Conservation (phyloP, 441 rosid genomes). For the Populus tomentosa region DNA sequence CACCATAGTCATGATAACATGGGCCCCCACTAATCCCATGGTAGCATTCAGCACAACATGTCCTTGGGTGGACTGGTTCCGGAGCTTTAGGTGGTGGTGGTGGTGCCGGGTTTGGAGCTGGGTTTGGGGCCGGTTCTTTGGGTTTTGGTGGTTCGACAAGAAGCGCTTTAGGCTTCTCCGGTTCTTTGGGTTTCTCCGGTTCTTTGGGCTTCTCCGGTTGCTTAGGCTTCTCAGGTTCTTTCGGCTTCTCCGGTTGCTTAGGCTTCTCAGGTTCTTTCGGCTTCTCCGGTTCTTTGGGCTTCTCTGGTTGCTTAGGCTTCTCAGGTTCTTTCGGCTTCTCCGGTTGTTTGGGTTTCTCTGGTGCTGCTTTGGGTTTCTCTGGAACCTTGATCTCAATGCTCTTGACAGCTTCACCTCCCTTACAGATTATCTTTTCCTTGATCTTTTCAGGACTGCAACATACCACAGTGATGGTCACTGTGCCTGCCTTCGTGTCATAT, state of each 20-base stretch:
- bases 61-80: conserved; percentile 8
- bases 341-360: conserved; percentile 11
- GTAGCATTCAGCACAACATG: conserved; percentile 37
- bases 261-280: too few species aligned
- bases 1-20: conserved; percentile 30
- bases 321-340: conserved; percentile 17
- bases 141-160: conserved; percentile 7
- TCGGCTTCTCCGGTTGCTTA: conserved; percentile 5
- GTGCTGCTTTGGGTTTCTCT: neutral
- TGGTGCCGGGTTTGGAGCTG: neutral
- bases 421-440: conserved; percentile 50
- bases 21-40: conserved; percentile 15
- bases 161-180: conserved; percentile 22
- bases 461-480: conserved; percentile 55
- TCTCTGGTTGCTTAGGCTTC: conserved; percentile 18
- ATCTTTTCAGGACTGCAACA: conserved; percentile 76
- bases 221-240: conserved; percentile 16
- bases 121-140: neutral
- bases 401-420: conserved; percentile 47
- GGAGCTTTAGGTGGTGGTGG: conserved; percentile 6
- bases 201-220: neutral
- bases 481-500: conserved; percentile 60
- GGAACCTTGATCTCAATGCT: conserved; percentile 46
- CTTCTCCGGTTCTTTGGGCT: too few species aligned
- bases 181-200: conserved; percentile 14